phyloP scores from a whole-genome alignment of 1,139 yeast species.

The Taiozyma sp. region DNA sequence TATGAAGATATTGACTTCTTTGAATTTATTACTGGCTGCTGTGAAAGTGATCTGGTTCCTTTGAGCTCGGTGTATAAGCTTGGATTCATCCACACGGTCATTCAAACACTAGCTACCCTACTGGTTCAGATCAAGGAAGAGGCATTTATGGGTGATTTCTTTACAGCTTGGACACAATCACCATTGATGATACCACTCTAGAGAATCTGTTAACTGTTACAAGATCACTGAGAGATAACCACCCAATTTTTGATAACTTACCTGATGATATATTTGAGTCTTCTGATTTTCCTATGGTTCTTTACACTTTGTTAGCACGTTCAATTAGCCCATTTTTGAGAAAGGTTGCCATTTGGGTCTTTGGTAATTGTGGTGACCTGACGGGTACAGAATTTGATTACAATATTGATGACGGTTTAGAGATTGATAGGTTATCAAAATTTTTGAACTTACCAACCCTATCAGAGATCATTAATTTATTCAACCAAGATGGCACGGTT shows the following conservation, averaged over 20 bases:
- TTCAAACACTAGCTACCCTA: slow-evolving; percentile 20
- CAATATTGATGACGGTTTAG: slow-evolving; percentile 31
- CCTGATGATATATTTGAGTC: slow-evolving; percentile 20
- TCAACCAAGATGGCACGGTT: slow-evolving; percentile 9
- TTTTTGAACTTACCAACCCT: slow-evolving; percentile 49
- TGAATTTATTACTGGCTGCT: slow-evolving; percentile 42
- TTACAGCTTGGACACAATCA: slow-evolving; percentile 12
- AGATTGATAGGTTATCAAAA: slow-evolving; percentile 53
- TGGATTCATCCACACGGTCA: slow-evolving; percentile 32
- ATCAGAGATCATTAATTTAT: slow-evolving; percentile 24
- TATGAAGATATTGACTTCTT: slow-evolving; percentile 48
- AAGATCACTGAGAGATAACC: slow-evolving; percentile 19
- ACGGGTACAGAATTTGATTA: slow-evolving; percentile 32
- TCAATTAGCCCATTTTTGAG: slow-evolving; percentile 65
- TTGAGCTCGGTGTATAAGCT: slow-evolving; percentile 37
- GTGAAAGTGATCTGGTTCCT: slow-evolving; percentile 34
- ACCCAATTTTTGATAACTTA: slow-evolving; percentile 22
- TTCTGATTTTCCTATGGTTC: slow-evolving; percentile 25
- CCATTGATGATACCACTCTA: slow-evolving; percentile 5
- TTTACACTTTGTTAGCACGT: slow-evolving; percentile 54
- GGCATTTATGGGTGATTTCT: slow-evolving; percentile 11
- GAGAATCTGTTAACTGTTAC: slow-evolving; percentile 7
- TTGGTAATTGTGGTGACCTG: slow-evolving; percentile 51
- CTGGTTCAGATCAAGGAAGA: slow-evolving; percentile 15
- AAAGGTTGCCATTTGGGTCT: slow-evolving; percentile 56